Conservation (phyloP, 2,329 filamentous ascomycete species). For the Beauveria sp. region DNA sequence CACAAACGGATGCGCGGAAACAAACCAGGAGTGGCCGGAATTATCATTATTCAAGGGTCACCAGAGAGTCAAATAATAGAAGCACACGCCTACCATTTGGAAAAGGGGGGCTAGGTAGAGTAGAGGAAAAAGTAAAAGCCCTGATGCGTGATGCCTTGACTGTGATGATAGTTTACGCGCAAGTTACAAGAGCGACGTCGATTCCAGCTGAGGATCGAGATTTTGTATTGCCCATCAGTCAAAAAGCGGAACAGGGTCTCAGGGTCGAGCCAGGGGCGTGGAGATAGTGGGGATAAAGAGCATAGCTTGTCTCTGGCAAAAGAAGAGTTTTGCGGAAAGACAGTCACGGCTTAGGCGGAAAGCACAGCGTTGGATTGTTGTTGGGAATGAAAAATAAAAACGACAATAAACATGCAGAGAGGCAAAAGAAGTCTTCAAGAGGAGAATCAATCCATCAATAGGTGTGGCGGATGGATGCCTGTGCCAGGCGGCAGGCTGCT, state of each 20-base stretch:
- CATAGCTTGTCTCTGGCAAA: background rate
- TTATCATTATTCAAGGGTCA: background rate
- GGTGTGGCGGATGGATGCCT: background rate
- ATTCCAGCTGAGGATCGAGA: slow-evolving; percentile 10
- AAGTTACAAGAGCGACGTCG: background rate
- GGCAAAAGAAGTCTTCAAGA: background rate
- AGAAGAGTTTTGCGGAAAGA: background rate
- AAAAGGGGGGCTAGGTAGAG: too few species aligned
- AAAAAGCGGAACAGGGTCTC: slow-evolving; percentile 10
- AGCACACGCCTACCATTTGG: too few species aligned
- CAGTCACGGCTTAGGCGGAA: too few species aligned
- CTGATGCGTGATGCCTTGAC: background rate
- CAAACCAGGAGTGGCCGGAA: background rate
- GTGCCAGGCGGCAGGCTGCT: background rate
- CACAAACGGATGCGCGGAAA: background rate
- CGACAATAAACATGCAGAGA: background rate
- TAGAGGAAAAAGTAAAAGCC: too few species aligned
- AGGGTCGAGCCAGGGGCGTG: slow-evolving; percentile 7
- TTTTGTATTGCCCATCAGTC: slow-evolving; percentile 11
- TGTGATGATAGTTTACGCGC: background rate
- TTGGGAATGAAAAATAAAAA: background rate
- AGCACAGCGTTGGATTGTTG: too few species aligned
- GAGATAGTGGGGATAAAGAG: background rate
- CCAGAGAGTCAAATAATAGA: background rate
- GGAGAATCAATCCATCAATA: too few species aligned